Evolutionary conservation across 1,139 yeast genomes (phyloP).

Genomic region (Kodamaea derodonti): DNA sequence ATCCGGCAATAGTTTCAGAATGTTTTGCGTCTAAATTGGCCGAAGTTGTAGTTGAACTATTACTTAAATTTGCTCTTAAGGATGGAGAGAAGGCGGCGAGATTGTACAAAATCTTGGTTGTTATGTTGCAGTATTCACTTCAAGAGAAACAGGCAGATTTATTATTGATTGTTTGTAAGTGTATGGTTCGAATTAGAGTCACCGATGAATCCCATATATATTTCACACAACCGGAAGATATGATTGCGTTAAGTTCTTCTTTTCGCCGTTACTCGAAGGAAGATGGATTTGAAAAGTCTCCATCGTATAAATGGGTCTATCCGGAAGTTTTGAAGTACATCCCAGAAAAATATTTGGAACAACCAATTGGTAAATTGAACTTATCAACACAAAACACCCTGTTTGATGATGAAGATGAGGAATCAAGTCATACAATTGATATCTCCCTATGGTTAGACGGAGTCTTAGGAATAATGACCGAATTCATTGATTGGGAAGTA

Average conservation of each 20-base stretch:
- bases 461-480: constrained; percentile 48
- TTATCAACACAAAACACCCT: constrained; percentile 1
- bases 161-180: constrained; percentile 48
- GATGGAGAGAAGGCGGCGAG: constrained; percentile 27
- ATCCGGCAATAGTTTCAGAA: constrained; percentile 6
- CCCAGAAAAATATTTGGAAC: constrained; percentile 38
- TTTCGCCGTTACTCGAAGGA: constrained; percentile 42
- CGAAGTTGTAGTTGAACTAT: constrained; percentile 29
- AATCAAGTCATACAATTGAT: constrained; percentile 7
- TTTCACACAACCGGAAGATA: constrained; percentile 55
- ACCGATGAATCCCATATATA: constrained; percentile 46
- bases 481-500: constrained; percentile 65
- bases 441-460: constrained; percentile 43
- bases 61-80: constrained; percentile 23
- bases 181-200: constrained; percentile 53
- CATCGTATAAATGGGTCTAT: constrained; percentile 46
- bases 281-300: constrained; percentile 6
- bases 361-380: constrained; percentile 18
- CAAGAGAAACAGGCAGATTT: constrained; percentile 25
- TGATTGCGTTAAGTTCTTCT: constrained; percentile 63
- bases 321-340: constrained; percentile 56
- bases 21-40: constrained; percentile 23
- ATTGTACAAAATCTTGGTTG: constrained; percentile 25
- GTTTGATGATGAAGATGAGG: constrained; percentile 1
- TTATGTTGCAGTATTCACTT: constrained; percentile 27